Percentiles rank a stretch among this genome's conserved stretches.
These are phyloP conservation scores for Ilyonectria robusta DNA, from an alignment of 2,329 filamentous ascomycete species.

Conservation along the genomic window DNA sequence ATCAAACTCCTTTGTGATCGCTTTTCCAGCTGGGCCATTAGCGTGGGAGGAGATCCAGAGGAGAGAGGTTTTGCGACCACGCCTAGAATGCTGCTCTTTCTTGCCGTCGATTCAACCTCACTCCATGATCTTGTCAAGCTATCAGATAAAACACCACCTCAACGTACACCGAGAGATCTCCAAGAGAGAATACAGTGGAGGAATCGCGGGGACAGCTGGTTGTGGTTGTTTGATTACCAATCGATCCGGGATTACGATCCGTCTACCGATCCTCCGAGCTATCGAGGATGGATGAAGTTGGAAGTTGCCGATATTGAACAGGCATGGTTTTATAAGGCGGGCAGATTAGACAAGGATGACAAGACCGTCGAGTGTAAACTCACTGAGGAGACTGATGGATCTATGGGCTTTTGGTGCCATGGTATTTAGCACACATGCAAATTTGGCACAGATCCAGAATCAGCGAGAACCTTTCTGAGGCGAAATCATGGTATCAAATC, in stretches of 20 bases:
- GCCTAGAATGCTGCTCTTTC: background rate
- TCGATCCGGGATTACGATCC: background rate
- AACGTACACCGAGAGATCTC: background rate
- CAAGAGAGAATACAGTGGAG: background rate
- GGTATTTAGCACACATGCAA: no score
- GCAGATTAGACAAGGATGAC: background rate
- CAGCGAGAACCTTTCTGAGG: no score
- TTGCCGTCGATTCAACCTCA: background rate
- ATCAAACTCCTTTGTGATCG: background rate
- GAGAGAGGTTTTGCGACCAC: background rate
- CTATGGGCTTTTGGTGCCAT: no score
- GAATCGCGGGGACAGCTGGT: background rate
- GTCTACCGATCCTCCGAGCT: background rate
- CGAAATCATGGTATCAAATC: no score
- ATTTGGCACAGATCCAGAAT: no score
- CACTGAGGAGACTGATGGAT: no score
- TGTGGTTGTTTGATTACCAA: constrained; percentile 9
- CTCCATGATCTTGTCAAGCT: constrained; percentile 1
- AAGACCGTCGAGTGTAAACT: no score
- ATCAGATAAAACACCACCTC: background rate
- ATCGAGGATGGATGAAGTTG: constrained; percentile 12
- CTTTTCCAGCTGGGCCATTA: background rate
- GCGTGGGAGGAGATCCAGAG: background rate
- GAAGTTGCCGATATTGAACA: background rate
- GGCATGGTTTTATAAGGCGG: constrained; percentile 1